phyloP scores from a whole-genome alignment of 345 rosid species.

The Arabis alpina region DNA sequence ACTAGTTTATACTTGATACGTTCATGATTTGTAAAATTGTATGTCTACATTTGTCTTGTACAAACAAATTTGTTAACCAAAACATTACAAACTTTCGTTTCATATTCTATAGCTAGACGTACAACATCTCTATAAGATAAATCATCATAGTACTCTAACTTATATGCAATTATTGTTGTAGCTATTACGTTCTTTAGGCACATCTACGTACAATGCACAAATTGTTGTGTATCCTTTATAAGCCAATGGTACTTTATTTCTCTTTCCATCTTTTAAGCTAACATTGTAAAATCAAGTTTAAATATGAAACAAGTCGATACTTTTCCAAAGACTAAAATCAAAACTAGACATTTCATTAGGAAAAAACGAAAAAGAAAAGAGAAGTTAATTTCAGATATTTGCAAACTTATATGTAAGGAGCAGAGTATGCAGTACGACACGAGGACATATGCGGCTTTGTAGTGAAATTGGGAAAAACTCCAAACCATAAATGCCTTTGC shows the following conservation, averaged over 20 bases:
- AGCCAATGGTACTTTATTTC: neutral
- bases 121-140: neutral
- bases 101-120: neutral
- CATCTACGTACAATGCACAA: neutral
- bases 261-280: neutral
- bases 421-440: conserved; percentile 42
- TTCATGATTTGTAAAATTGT: no score
- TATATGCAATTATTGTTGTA: neutral
- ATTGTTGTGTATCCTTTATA: neutral
- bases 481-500: conserved; percentile 42
- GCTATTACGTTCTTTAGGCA: neutral
- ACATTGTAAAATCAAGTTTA: neutral
- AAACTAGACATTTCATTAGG: conserved; percentile 3
- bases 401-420: conserved; percentile 40
- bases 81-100: conserved; percentile 4
- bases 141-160: neutral
- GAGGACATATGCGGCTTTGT: conserved; percentile 43
- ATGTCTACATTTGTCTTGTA: neutral
- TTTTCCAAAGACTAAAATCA: conserved; percentile 26
- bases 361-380: neutral
- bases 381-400: conserved; percentile 37
- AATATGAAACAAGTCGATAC: conserved; percentile 9
- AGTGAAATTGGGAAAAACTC: conserved; percentile 44
- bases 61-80: neutral
- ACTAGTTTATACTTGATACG: no score